Evolutionary conservation across 2,329 filamentous ascomycete species (phyloP).

Genomic region (Calonectria montana): DNA sequence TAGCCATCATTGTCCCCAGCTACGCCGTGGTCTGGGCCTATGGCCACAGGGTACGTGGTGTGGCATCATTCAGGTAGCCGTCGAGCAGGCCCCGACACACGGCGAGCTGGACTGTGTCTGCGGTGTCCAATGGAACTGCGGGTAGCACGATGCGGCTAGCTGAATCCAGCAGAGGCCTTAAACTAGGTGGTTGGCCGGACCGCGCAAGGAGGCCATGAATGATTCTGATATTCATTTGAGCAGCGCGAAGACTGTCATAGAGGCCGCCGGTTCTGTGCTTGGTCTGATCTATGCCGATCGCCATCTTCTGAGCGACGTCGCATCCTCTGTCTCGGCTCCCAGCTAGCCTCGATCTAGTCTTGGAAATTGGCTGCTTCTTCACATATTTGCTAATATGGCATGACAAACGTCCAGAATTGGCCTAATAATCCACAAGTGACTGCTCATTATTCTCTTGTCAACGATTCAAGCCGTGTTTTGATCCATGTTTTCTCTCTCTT

Average conservation of each 20-base stretch:
- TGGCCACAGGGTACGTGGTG: background rate
- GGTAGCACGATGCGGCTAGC: background rate
- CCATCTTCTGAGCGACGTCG: background rate
- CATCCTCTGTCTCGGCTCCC: background rate
- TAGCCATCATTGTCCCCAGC: background rate
- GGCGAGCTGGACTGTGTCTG: background rate
- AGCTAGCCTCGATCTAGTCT: background rate
- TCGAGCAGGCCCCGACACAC: background rate
- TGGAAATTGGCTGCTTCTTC: background rate
- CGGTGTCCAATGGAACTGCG: background rate
- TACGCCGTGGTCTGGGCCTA: background rate
- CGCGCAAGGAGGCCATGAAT: background rate
- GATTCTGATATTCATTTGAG: background rate
- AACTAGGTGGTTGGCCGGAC: background rate
- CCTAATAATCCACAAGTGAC: too few species aligned
- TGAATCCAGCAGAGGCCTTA: background rate
- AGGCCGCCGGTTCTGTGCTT: background rate
- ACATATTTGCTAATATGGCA: background rate
- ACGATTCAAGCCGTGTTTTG: accelerated
- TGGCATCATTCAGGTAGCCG: background rate
- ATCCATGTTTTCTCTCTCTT: background rate
- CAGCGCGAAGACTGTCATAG: background rate
- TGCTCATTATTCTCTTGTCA: background rate
- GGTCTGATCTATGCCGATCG: background rate
- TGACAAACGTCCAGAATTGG: background rate